These are phyloP conservation scores for Penicillium hesseltinei DNA, from an alignment of 2,329 filamentous ascomycete species.

Conservation along the genomic window DNA sequence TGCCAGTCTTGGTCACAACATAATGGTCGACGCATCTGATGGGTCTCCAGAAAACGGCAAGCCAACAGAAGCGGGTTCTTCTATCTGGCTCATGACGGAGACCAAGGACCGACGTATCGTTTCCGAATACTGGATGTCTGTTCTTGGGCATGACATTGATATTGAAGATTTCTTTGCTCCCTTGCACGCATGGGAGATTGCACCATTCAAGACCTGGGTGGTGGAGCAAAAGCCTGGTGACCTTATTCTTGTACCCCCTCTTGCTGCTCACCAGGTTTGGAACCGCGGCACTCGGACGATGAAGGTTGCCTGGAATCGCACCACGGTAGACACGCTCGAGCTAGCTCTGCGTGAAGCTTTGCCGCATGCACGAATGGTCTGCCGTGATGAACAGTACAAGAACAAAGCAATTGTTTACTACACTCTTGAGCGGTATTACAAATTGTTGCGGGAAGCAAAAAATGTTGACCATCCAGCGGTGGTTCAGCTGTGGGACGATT, in stretches of 20 bases:
- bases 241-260: slow-evolving; percentile 86
- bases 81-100: slow-evolving; percentile 99
- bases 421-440: slow-evolving; percentile 74
- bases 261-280: slow-evolving; percentile 97
- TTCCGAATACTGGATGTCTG: slow-evolving; percentile 88
- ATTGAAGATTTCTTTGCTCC: slow-evolving; percentile 97
- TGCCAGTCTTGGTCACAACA: slow-evolving; percentile 90
- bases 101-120: slow-evolving; percentile 87
- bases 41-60: slow-evolving; percentile 66
- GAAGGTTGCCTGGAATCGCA: slow-evolving; percentile 98
- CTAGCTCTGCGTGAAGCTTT: slow-evolving; percentile 83
- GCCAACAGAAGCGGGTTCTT: slow-evolving; percentile 72
- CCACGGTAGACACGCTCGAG: slow-evolving; percentile 85
- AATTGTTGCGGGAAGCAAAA: slow-evolving; percentile 55
- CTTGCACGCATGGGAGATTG: slow-evolving; percentile 91
- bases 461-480: slow-evolving; percentile 53
- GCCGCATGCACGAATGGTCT: slow-evolving; percentile 84
- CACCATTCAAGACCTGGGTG: slow-evolving; percentile 87
- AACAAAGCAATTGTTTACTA: slow-evolving; percentile 95
- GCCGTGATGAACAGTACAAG: slow-evolving; percentile 97
- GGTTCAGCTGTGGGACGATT: slow-evolving; percentile 75
- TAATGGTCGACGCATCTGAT: slow-evolving; percentile 89
- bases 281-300: slow-evolving; percentile 93
- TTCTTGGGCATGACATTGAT: slow-evolving; percentile 92
- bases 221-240: slow-evolving; percentile 89